Base-by-base conservation (phyloP, 352 stramenopile genomes). In the Halophytophthora batemanensis region DNA sequence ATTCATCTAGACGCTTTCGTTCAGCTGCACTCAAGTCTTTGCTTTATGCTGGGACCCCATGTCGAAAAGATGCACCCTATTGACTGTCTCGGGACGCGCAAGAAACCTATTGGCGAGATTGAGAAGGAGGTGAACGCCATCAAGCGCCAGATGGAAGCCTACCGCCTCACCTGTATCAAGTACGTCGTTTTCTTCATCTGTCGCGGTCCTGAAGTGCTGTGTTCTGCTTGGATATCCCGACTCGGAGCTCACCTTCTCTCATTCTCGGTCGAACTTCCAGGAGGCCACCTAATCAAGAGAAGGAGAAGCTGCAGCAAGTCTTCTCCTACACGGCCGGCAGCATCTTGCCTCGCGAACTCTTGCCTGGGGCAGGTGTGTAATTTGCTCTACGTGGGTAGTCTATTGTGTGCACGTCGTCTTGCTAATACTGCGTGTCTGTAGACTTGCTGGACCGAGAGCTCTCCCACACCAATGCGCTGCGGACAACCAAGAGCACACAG, bases 281-380 rank as follows among this genome's bases (percentile, higher is more conserved):
- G 40, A 78, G 70, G 61, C 45, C 49, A 13, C 77, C 77, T 1
- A 88, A 88, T 25, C 71, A 87, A 29, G 79, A 93, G 39, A 93
- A 93, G 49, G 79, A 93, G 45, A 93, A 89, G 51, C 68, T 93
- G 12, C 82, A 93, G 51, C 79, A 93, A 40, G 52, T 76, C 6
- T 90, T 93, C 36, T 81, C 79, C 19, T 93, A 86, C 60, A 72
- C 73, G 1, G 61, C 59, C 3, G 82, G 82, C 5, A 78, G 51
- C 0, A 93, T 93, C 50, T 55, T 93, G n/a, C 82, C 82, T 5
- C 61, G 66, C 0, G 73, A 90, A 28, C 56, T 93, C 6, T 56
- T 93, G 2, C 82, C 82, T n/a, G 79, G 79, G 64, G 63, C 82
- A 22, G 74, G 81, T 90, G 47, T 23, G 42, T 53, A 34, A 44